phyloP scores from a whole-genome alignment of 2,329 filamentous ascomycete genomes.

The Scleromitrula shiraiana region DNA sequence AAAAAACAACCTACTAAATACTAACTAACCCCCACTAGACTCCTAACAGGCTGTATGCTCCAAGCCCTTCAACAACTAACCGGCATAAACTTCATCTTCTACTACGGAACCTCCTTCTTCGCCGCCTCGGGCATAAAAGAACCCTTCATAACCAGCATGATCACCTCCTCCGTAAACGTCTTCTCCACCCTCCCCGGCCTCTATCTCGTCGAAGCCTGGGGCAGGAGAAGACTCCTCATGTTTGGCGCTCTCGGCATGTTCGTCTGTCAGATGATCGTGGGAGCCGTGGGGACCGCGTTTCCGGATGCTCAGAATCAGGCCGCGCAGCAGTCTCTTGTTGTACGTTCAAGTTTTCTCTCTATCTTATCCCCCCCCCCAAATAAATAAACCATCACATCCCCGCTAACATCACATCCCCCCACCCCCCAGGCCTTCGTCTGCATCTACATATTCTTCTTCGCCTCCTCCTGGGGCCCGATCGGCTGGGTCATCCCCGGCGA shows the following conservation, averaged over 20 bases:
- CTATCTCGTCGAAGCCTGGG: conserved; percentile 76
- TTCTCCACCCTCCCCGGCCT: conserved; percentile 72
- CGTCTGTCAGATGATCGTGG: conserved; percentile 79
- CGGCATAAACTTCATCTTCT: conserved; percentile 93
- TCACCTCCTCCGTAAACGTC: conserved; percentile 66
- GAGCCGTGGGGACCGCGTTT: conserved; percentile 44
- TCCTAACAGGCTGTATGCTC: conserved; percentile 3
- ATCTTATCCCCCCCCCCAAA: no score
- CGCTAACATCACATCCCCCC: no score
- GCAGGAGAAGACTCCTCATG: conserved; percentile 72
- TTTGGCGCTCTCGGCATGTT: conserved; percentile 76
- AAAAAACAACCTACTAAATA: no score
- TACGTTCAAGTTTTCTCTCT: no score
- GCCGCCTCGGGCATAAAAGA: conserved; percentile 59
- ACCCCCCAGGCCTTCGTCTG: conserved; percentile 62
- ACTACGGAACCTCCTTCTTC: conserved; percentile 90
- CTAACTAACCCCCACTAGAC: not conserved
- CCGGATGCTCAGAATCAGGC: conserved; percentile 32
- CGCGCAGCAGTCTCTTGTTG: conserved; percentile 39
- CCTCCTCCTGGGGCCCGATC: conserved; percentile 25
- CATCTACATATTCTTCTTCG: conserved; percentile 29
- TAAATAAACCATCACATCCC: no score
- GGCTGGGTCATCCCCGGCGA: conserved; percentile 80
- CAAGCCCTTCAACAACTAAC: conserved; percentile 32
- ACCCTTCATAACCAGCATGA: conserved; percentile 76